phyloP scores from a whole-genome alignment of 2,329 filamentous ascomycete genomes.

The Colletotrichum australisinense region DNA sequence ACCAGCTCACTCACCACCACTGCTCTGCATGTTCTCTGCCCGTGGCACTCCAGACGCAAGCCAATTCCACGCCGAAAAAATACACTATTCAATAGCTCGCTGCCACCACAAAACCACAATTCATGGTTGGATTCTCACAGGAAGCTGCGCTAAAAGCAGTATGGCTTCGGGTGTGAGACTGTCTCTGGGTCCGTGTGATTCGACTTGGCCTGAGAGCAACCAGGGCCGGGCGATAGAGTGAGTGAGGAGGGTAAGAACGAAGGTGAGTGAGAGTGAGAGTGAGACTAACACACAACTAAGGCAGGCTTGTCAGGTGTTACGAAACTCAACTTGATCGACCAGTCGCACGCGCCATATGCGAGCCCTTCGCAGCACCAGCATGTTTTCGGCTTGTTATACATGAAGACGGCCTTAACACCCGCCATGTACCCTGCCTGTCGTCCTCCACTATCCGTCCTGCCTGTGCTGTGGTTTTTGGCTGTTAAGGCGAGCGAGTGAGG shows the following conservation, averaged over 20 bases:
- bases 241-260: neutral
- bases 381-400: slow-evolving; percentile 24
- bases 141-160: neutral
- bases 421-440: neutral
- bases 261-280: neutral
- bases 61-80: neutral
- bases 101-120: neutral
- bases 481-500: neutral
- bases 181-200: neutral
- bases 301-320: slow-evolving; percentile 27
- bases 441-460: neutral
- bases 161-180: slow-evolving; percentile 13
- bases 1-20: neutral
- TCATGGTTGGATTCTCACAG: slow-evolving; percentile 14
- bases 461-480: neutral
- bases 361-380: slow-evolving; percentile 16
- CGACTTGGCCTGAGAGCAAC: neutral
- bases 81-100: neutral
- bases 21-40: neutral
- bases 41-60: slow-evolving; percentile 27
- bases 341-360: neutral
- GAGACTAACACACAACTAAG: slow-evolving; percentile 18
- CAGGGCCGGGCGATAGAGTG: neutral
- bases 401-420: slow-evolving; percentile 5
- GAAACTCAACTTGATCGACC: neutral